A percentile compares a stretch with the other conserved stretches of the same genome.
Evolutionary conservation across 2,329 filamentous ascomycete species (phyloP).

Genomic region (Aciculosporium take): DNA sequence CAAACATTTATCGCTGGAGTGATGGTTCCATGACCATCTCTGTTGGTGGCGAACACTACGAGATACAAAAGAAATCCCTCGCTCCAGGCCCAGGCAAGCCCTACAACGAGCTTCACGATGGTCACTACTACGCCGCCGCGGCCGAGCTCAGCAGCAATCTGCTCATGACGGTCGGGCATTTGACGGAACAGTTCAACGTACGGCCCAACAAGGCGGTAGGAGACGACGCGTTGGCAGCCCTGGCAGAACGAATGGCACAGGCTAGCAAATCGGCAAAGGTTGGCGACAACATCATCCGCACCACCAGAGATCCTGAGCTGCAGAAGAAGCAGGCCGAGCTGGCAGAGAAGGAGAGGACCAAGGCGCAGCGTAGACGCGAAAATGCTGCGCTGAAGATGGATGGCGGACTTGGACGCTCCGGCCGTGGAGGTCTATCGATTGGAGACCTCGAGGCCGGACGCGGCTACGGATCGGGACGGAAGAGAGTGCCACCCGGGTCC

Average conservation of each 20-base stretch:
- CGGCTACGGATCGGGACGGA: conserved; percentile 34
- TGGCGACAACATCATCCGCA: conserved; percentile 53
- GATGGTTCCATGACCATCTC: conserved; percentile 65
- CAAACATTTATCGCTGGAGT: conserved; percentile 62
- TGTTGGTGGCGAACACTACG: conserved; percentile 63
- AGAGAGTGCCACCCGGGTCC: conserved; percentile 36
- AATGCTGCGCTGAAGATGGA: conserved; percentile 52
- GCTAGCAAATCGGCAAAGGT: conserved; percentile 42
- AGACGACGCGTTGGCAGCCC: conserved; percentile 55
- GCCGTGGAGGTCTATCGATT: conserved; percentile 47
- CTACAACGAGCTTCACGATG: conserved; percentile 54
- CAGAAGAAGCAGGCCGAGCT: conserved; percentile 60
- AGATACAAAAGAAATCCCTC: conserved; percentile 55
- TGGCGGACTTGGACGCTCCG: conserved; percentile 36
- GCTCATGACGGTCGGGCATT: conserved; percentile 59
- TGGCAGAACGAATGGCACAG: conserved; percentile 53
- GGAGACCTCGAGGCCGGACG: conserved; percentile 54
- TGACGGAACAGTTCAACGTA: conserved; percentile 58
- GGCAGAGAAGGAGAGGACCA: conserved; percentile 59
- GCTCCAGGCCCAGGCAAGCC: conserved; percentile 45
- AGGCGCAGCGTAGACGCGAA: conserved; percentile 50
- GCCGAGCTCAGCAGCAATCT: conserved; percentile 54
- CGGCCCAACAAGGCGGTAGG: conserved; percentile 52
- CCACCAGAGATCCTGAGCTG: conserved; percentile 60
- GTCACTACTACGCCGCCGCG: conserved; percentile 62